Conservation (phyloP, 2,329 filamentous ascomycete species). For the Penicillium sp. region DNA sequence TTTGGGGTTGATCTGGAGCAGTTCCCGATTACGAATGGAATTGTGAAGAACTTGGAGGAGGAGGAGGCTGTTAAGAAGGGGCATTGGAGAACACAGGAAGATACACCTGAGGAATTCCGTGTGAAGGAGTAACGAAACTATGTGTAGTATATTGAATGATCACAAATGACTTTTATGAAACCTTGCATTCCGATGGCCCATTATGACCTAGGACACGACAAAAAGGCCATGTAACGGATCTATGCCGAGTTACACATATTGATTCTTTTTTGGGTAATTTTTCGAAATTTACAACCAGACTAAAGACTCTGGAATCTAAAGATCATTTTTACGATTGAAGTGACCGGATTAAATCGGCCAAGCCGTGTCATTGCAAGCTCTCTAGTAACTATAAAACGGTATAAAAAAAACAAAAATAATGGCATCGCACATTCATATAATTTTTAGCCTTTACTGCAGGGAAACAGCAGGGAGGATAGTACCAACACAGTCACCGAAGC, state of each 20-base stretch:
- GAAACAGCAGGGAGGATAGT: slow-evolving; percentile 54
- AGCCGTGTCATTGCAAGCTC: slow-evolving; percentile 6
- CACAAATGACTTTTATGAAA: background rate
- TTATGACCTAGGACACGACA: background rate
- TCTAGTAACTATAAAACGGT: slow-evolving; percentile 7
- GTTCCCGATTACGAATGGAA: slow-evolving; percentile 50
- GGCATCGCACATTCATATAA: slow-evolving; percentile 8
- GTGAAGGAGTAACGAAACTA: slow-evolving; percentile 7
- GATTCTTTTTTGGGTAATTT: too few relatives aligned
- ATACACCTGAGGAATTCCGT: slow-evolving; percentile 52
- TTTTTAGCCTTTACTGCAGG: slow-evolving; percentile 21
- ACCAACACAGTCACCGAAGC: slow-evolving; percentile 72
- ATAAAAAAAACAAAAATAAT: background rate
- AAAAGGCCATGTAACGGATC: too few relatives aligned
- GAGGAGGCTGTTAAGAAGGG: slow-evolving; percentile 54
- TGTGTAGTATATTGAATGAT: background rate
- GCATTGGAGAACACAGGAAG: slow-evolving; percentile 56
- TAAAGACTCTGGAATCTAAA: too few relatives aligned
- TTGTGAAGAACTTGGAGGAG: slow-evolving; percentile 50
- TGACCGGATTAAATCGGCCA: background rate
- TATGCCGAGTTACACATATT: too few relatives aligned
- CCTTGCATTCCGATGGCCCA: too few relatives aligned
- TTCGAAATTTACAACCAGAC: too few relatives aligned
- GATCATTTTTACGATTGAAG: background rate
- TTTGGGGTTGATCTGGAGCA: slow-evolving; percentile 53